Evolutionary conservation across 2,329 filamentous ascomycete species (phyloP), one percentile per base, ranked within the genome.

Genomic region (Rhytidhysteron rufulum): DNA sequence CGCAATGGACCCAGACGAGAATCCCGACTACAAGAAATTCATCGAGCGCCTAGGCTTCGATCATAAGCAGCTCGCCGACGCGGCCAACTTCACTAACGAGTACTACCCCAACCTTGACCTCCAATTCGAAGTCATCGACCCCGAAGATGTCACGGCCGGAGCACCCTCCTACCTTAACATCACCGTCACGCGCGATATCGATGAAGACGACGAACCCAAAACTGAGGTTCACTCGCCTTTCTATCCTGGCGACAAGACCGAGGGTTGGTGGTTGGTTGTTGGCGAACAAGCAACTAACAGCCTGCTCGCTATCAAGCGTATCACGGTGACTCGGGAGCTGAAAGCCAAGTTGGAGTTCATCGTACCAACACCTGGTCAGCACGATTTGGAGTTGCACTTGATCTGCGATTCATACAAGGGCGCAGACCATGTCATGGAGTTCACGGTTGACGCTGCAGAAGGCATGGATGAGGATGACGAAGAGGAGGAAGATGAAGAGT

Each of bases 261-360:
- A 98, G 75, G 95, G 93, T 62, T 98, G 90, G 90, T 98, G 93
- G 93, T 72, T 98, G 41, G 88, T 98, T 16, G 88, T 98, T 24
- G 91, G 90, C 21, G 90, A 97, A 54, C 89, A 96, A 70, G 85
- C 81, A 63, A 88, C 85, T 30, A 91, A 88, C 72, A 90, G 78
- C 48, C 73, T 98, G 47, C 74, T 97, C 42, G 90, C 88, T 3
- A 95, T 97, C 72, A 98, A 97, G 77, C 81, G 91, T 53, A 84
- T 98, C 44, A 95, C 90, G 1, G 85, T 98, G 48, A 85, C 83
- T 30, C 79, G 79, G 53, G 83, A 85, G 60, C 69, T 95, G 55
- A 85, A 87, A 57, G 78, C 89, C 42, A 82, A 81, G 59, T 72
- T 98, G 48, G 90, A 97, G 68, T 95, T 90, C 64, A 88, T 88